Conservation (phyloP, 2,329 filamentous ascomycete species). For the Rachicladosporium sp. region DNA sequence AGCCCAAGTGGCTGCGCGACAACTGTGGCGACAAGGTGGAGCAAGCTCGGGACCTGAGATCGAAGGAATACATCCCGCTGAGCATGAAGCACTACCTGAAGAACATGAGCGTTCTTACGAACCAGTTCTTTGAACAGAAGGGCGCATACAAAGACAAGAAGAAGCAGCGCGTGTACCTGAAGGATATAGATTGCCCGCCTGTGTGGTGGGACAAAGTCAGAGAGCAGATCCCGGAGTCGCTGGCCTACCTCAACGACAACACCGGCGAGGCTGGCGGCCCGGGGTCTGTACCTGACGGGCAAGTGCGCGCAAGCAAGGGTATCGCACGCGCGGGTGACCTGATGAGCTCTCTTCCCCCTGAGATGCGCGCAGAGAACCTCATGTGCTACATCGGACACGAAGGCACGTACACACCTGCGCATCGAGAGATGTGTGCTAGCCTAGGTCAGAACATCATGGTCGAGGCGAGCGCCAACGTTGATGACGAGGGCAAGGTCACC, state of each 20-base stretch:
- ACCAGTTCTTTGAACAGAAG: conserved; percentile 59
- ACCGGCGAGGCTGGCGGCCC: conserved; percentile 48
- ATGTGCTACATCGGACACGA: conserved; percentile 99
- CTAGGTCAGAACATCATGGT: conserved; percentile 98
- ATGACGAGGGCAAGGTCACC: conserved; percentile 55
- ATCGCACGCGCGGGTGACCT: conserved; percentile 72
- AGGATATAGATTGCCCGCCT: conserved; percentile 88
- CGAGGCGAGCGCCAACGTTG: conserved; percentile 57
- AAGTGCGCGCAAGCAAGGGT: conserved; percentile 38
- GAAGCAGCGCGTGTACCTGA: conserved; percentile 81
- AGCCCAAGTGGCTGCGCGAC: conserved; percentile 63
- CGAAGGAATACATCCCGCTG: conserved; percentile 64
- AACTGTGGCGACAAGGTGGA: conserved; percentile 75
- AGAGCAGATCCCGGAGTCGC: conserved; percentile 62
- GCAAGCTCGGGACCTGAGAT: conserved; percentile 67
- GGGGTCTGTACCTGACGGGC: conserved; percentile 40
- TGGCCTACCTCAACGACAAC: conserved; percentile 84
- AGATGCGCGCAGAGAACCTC: conserved; percentile 88
- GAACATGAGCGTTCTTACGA: conserved; percentile 70
- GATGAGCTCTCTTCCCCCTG: conserved; percentile 78
- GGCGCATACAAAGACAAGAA: conserved; percentile 66
- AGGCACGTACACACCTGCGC: conserved; percentile 88
- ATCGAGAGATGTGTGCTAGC: conserved; percentile 95
- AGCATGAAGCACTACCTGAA: conserved; percentile 83
- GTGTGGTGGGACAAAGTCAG: conserved; percentile 75